Evolutionary conservation across 192 early-diverging fungal genomes (phyloP).

Genomic region (Haplosporangium gracile): DNA sequence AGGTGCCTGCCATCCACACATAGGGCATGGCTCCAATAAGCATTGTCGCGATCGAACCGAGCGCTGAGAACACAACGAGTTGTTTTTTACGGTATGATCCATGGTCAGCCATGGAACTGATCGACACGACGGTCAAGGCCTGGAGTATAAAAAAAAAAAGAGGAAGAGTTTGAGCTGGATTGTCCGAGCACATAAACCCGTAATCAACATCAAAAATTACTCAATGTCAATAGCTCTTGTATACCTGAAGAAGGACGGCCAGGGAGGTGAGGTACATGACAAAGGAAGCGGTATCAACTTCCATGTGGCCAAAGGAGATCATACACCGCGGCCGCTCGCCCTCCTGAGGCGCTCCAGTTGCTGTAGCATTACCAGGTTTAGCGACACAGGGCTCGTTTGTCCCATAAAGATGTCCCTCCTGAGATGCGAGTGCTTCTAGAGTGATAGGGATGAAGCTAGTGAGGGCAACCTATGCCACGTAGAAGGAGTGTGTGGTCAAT

Average conservation of each 20-base stretch:
- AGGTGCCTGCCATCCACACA: slow-evolving; percentile 48
- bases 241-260: slow-evolving; percentile 56
- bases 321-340: slow-evolving; percentile 48
- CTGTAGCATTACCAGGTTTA: slow-evolving; percentile 11
- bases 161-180: background rate
- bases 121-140: slow-evolving; percentile 57
- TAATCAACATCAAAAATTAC: background rate
- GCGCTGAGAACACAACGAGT: slow-evolving; percentile 54
- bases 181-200: slow-evolving; percentile 1
- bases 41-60: slow-evolving; percentile 59
- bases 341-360: background rate
- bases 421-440: slow-evolving; percentile 47
- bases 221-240: background rate
- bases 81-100: slow-evolving; percentile 59
- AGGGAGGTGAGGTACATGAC: slow-evolving; percentile 57
- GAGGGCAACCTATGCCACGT: slow-evolving; percentile 39
- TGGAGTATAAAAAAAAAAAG: background rate
- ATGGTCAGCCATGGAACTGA: slow-evolving; percentile 55
- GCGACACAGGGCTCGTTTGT: slow-evolving; percentile 36
- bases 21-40: slow-evolving; percentile 54
- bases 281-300: slow-evolving; percentile 59
- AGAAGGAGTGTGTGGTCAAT: background rate
- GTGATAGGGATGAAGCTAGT: slow-evolving; percentile 60
- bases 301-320: slow-evolving; percentile 45
- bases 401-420: slow-evolving; percentile 52